These are phyloP conservation scores for Fusarium sp. DNA, from an alignment of 2,329 filamentous ascomycete genomes.

Conservation along the genomic window DNA sequence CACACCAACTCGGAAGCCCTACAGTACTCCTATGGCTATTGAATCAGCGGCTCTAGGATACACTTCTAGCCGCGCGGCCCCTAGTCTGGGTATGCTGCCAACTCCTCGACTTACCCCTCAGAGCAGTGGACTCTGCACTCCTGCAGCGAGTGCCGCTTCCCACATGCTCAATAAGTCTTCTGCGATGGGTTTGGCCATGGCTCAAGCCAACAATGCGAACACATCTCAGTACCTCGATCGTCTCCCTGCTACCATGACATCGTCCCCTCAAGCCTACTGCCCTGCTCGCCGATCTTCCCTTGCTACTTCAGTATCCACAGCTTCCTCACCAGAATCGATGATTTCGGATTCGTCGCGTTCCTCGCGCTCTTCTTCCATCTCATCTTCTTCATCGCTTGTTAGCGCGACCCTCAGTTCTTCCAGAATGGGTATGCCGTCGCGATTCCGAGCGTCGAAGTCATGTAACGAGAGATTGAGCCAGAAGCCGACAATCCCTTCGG, in stretches of 20 bases:
- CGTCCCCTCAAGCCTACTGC: slow-evolving; percentile 61
- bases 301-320: slow-evolving; percentile 68
- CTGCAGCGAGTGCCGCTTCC: slow-evolving; percentile 64
- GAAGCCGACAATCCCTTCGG: slow-evolving; percentile 62
- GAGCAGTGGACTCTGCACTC: slow-evolving; percentile 64
- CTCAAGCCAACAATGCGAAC: slow-evolving; percentile 58
- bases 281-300: slow-evolving; percentile 67
- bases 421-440: slow-evolving; percentile 65
- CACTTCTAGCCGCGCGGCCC: slow-evolving; percentile 57
- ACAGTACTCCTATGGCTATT: slow-evolving; percentile 55
- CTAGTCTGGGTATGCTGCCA: slow-evolving; percentile 63
- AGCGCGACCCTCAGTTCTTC: slow-evolving; percentile 65
- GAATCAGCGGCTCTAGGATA: slow-evolving; percentile 56
- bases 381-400: slow-evolving; percentile 66
- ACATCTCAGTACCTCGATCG: slow-evolving; percentile 61
- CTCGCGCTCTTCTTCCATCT: slow-evolving; percentile 71
- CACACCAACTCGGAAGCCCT: slow-evolving; percentile 53
- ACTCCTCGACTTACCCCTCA: slow-evolving; percentile 68
- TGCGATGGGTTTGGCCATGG: slow-evolving; percentile 69
- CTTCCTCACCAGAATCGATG: slow-evolving; percentile 74
- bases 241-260: slow-evolving; percentile 56
- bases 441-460: slow-evolving; percentile 68
- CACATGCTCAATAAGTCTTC: slow-evolving; percentile 58
- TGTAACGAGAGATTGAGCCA: slow-evolving; percentile 63
- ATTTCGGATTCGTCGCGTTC: slow-evolving; percentile 68